Base-by-base conservation (phyloP, 2,329 filamentous ascomycete genomes). In the Penicillium aurantiogriseum region DNA sequence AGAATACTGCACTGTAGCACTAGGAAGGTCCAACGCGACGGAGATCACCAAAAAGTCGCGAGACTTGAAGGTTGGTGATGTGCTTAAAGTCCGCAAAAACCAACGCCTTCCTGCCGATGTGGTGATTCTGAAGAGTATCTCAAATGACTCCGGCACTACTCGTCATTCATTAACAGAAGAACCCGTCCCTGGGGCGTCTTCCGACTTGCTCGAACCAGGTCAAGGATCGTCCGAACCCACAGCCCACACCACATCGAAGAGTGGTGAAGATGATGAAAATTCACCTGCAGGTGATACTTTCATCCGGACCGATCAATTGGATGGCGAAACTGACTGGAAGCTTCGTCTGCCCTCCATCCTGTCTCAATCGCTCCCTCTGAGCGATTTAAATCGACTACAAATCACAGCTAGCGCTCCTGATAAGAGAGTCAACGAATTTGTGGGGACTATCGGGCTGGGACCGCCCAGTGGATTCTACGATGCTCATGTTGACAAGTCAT, bases 291-390 rank as follows among this genome's bases (percentile, higher is more conserved):
- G 92, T 29, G 95, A 99, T 76, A 93, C 93, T 0, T 99, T 99
- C 69, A 97, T 99, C 70, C 85, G 94, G 59, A 99, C 95, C 2
- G 94, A 99, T 74, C 94, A 99, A 71, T 82, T 99, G 10, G 94
- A 99, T 69, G 94, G 94, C 66, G 94, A 99, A 77, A 99, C 94
- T 0, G 94, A 99, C 71, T 99, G 94, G 95, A 99, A 99, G 76
- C 80, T 99, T 56, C 88, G 95, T 31, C 76, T 97, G 36, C 92
- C 94, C 1, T 94, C 92, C 13, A 86, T 90, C 0, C 76, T 97
- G 27, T 93, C 92, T 0, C 94, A 99, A 70, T 83, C 80, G n/a
- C 79, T 99, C 21, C 77, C 86, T 0, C 77, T 87, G 1, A 84
- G 85, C 45, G 90, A 96, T 63, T 87, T 96, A 53, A 78, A 79